Percentiles rank a stretch among this genome's conserved stretches.
Conservation (phyloP, 2,329 filamentous ascomycete genomes). For the Leptographium radiaticola region DNA sequence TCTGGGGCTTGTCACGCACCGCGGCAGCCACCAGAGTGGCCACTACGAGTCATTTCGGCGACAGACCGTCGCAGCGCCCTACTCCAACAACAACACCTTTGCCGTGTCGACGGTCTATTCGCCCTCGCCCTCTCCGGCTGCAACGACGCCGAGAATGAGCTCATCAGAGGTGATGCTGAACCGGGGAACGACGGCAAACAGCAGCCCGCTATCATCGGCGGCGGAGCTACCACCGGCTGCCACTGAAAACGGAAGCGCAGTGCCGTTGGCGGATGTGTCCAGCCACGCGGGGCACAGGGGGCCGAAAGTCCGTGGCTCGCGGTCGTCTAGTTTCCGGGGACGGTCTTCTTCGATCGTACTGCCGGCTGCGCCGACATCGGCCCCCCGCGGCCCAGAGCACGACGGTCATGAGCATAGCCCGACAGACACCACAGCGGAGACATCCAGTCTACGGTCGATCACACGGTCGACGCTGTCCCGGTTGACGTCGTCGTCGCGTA, state of each 20-base stretch:
- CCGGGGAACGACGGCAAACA: neutral
- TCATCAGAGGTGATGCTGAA: slow-evolving; percentile 16
- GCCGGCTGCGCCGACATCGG: slow-evolving; percentile 15
- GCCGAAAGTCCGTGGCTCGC: neutral
- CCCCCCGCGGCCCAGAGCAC: slow-evolving; percentile 6
- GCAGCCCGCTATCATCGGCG: slow-evolving; percentile 31
- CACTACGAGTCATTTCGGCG: slow-evolving; percentile 95
- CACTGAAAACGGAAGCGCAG: slow-evolving; percentile 10
- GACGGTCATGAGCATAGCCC: slow-evolving; percentile 16
- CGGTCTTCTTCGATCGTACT: slow-evolving; percentile 1
- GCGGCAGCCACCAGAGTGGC: slow-evolving; percentile 88
- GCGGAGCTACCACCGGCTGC: slow-evolving; percentile 29
- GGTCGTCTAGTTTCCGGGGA: slow-evolving; percentile 4
- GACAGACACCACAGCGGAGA: slow-evolving; percentile 30
- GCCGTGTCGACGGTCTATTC: slow-evolving; percentile 64
- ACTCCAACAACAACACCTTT: slow-evolving; percentile 70
- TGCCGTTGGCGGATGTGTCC: slow-evolving; percentile 6
- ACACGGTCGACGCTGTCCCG: slow-evolving; percentile 39
- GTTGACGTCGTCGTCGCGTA: slow-evolving; percentile 25
- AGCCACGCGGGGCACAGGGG: neutral
- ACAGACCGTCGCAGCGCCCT: slow-evolving; percentile 68
- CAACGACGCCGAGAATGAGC: slow-evolving; percentile 31
- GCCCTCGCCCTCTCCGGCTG: slow-evolving; percentile 38
- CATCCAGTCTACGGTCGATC: slow-evolving; percentile 40
- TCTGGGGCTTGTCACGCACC: slow-evolving; percentile 80